Conservation (phyloP, 805 yeast species). For the Brettanomyces bruxellensis region DNA sequence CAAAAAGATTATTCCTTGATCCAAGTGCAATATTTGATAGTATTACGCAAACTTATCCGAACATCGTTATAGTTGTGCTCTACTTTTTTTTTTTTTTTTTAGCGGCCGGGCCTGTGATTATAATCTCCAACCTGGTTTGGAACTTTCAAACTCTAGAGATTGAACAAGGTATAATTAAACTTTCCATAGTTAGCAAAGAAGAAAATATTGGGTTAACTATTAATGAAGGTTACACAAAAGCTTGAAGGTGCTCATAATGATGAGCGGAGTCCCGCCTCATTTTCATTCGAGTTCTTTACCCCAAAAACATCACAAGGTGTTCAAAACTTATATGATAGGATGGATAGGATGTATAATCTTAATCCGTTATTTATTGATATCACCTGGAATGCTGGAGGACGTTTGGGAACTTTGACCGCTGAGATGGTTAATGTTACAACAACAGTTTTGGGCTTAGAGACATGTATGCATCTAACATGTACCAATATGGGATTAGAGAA, state of each 20-base stretch:
- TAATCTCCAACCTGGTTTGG: too few relatives aligned
- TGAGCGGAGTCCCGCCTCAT: slow-evolving; percentile 47
- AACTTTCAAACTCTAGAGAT: background rate
- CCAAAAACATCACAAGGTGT: slow-evolving; percentile 98
- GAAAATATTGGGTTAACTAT: too few relatives aligned
- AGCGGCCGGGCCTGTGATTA: too few relatives aligned
- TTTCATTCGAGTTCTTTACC: slow-evolving; percentile 93
- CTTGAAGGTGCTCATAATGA: slow-evolving; percentile 30
- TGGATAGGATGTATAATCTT: slow-evolving; percentile 93
- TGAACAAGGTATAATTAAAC: background rate
- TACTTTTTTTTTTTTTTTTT: too few relatives aligned
- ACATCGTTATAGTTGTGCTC: too few relatives aligned
- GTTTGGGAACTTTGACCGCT: slow-evolving; percentile 71
- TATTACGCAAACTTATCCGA: too few relatives aligned
- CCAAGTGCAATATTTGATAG: too few relatives aligned
- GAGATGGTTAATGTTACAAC: slow-evolving; percentile 91
- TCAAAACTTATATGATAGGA: slow-evolving; percentile 89
- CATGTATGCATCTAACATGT: slow-evolving; percentile 97
- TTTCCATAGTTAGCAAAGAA: background rate
- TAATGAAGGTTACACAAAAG: slow-evolving; percentile 40
- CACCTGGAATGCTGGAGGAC: slow-evolving; percentile 98
- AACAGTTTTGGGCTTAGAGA: slow-evolving; percentile 82
- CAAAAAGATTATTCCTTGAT: too few relatives aligned
- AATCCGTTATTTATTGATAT: slow-evolving; percentile 90
- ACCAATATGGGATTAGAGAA: slow-evolving; percentile 81